phyloP scores from a whole-genome alignment of 2,329 filamentous ascomycete species.

The Madurella mycetomatis region DNA sequence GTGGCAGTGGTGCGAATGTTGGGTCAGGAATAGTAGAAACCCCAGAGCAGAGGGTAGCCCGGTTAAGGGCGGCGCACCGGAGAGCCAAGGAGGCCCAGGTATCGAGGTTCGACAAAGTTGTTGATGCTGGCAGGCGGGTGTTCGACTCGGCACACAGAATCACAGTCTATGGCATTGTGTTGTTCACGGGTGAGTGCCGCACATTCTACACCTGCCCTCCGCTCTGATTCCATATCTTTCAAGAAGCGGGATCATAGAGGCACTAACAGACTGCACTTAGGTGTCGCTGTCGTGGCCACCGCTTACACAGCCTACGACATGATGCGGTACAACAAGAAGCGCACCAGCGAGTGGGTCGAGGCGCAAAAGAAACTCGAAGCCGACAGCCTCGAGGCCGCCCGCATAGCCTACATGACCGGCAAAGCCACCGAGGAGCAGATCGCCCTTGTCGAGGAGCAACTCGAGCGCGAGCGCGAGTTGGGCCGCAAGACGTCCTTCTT shows the following conservation, averaged over 20 bases:
- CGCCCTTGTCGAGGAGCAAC: conserved; percentile 53
- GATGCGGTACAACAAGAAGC: conserved; percentile 57
- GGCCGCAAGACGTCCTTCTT: conserved; percentile 23
- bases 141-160: conserved; percentile 54
- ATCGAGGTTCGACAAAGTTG: conserved; percentile 48
- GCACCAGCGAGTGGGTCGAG: conserved; percentile 54
- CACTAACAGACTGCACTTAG: not conserved
- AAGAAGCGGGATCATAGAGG: conserved; percentile 21
- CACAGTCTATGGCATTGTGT: conserved; percentile 51
- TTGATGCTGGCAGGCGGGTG: conserved; percentile 45
- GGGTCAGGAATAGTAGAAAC: conserved; percentile 46
- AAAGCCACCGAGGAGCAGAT: conserved; percentile 54
- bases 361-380: conserved; percentile 50
- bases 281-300: conserved; percentile 49
- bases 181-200: conserved; percentile 49
- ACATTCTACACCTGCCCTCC: not conserved
- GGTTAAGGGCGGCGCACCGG: conserved; percentile 63
- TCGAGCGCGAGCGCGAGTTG: conserved; percentile 42
- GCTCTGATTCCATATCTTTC: not conserved
- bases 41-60: conserved; percentile 63
- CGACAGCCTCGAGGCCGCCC: conserved; percentile 53
- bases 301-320: conserved; percentile 59
- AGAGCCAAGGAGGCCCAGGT: conserved; percentile 58
- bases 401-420: conserved; percentile 57
- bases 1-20: conserved; percentile 17